Base-by-base conservation (phyloP, 495 filamentous ascomycete genomes). In the Aspergillus kassunensis region DNA sequence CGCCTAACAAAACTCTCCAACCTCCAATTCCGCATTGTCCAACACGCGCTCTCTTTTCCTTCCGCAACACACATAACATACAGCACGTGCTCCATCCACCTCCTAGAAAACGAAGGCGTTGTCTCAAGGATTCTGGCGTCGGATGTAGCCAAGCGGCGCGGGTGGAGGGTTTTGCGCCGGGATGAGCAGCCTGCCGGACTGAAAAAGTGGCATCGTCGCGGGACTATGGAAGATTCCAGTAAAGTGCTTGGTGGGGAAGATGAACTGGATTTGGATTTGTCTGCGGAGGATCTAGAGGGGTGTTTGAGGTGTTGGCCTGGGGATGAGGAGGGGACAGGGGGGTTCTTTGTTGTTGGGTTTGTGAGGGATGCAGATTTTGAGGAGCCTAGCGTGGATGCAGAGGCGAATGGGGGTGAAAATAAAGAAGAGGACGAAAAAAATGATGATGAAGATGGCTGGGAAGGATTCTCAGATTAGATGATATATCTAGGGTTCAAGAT, bases 61-160 rank as follows among this genome's bases (percentile, higher is more conserved):
- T 69, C 76, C n/a, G 90, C 90, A 0, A 74, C 62, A 3, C 85
- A 78, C 59, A 86, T 97, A 33, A 88, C 87, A 0, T 98, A 98
- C 63, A 91, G 87, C 34, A 98, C 93, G 0, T 98, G 93, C 63
- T 97, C 93, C 0, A 73, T 95, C 20, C 80, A 96, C 64, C 72
- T 83, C 1, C 77, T 84, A 31, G 93, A 98, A 65, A 97, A 98
- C 61, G 93, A 98, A 64, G 63, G 75, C 20, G 93, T 97, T 0
- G 90, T 96, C 7, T 45, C 82, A 15, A 73, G 77, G 18, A 84
- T 90, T 6, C 64, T 97, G 34, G 53, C 59, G 4, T 88, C 87
- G 0, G 69, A 80, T 0, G 65, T 87, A 4, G 92, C 90, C 1
- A 72, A 69, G 42, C 64, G 75, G 42, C 61, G 83, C 20, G 89